Percentiles rank a stretch among this genome's conserved stretches.
phyloP scores from a whole-genome alignment of 2,329 filamentous ascomycete species.

The Tympanopsis confertula region DNA sequence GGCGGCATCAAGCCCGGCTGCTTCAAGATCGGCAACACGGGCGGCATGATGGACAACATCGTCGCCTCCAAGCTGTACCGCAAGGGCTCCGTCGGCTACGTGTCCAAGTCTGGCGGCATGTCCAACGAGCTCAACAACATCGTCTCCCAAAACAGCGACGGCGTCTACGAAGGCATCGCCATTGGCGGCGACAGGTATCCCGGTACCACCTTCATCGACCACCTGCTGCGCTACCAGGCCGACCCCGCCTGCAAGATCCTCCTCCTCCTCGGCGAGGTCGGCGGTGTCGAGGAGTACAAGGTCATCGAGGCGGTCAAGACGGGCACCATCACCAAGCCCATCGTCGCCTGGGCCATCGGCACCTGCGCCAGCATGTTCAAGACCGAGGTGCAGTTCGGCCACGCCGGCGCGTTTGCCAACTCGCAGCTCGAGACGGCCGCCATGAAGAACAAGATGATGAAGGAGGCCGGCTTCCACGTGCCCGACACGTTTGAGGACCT shows the following conservation, averaged over 20 bases:
- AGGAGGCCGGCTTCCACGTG: slow-evolving; percentile 84
- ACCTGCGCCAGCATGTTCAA: slow-evolving; percentile 99
- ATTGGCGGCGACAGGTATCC: slow-evolving; percentile 99
- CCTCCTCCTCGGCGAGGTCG: slow-evolving; percentile 89
- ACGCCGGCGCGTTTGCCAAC: slow-evolving; percentile 97
- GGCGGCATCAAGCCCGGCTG: slow-evolving; percentile 98
- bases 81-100: slow-evolving; percentile 95
- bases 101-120: slow-evolving; percentile 99
- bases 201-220: slow-evolving; percentile 98
- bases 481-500: slow-evolving; percentile 96
- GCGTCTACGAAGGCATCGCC: slow-evolving; percentile 97
- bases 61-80: slow-evolving; percentile 99
- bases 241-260: slow-evolving; percentile 98
- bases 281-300: slow-evolving; percentile 99
- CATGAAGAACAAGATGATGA: slow-evolving; percentile 95
- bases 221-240: slow-evolving; percentile 89
- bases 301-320: slow-evolving; percentile 96
- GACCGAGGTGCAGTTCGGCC: slow-evolving; percentile 98
- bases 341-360: slow-evolving; percentile 98
- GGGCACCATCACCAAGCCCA: slow-evolving; percentile 91
- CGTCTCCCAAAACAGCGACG: slow-evolving; percentile 87
- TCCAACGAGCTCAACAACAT: slow-evolving; percentile 99
- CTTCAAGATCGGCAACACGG: slow-evolving; percentile 99
- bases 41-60: slow-evolving; percentile 99
- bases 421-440: slow-evolving; percentile 96